Evolutionary conservation across 805 yeast species (phyloP).

Genomic region (Wickerhamiella vanderwaltii): DNA sequence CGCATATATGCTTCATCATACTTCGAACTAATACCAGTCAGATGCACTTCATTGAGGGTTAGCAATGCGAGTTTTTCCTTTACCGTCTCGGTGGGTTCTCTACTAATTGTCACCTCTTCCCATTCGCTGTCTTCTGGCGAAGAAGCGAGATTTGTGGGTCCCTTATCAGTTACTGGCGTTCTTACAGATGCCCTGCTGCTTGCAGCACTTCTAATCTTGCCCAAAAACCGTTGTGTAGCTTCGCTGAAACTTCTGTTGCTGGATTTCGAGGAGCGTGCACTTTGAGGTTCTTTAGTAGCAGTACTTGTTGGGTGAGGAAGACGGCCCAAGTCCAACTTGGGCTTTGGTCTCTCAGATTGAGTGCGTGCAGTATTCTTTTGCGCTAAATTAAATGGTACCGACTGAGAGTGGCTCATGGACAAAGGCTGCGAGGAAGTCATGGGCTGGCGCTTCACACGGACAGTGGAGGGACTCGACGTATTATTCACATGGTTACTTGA

Average conservation of each 20-base stretch:
- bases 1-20: conserved; percentile 1
- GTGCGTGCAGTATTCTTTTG: background rate
- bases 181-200: conserved; percentile 1
- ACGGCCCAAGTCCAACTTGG: conserved; percentile 3
- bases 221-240: conserved; percentile 8
- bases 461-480: too few species aligned
- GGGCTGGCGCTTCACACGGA: too few species aligned
- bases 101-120: conserved; percentile 13
- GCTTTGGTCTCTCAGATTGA: background rate
- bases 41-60: conserved; percentile 2
- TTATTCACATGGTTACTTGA: too few species aligned
- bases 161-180: background rate
- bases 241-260: conserved; percentile 6
- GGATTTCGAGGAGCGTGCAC: conserved; percentile 4
- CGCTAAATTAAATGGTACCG: conserved; percentile 3
- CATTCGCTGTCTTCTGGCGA: conserved; percentile 5
- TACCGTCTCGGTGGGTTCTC: conserved; percentile 13
- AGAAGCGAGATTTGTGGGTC: background rate
- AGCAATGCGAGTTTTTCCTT: conserved; percentile 11
- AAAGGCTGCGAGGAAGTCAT: too few species aligned
- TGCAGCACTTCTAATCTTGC: conserved; percentile 4
- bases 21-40: conserved; percentile 3
- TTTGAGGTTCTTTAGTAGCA: background rate
- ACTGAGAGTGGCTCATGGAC: background rate
- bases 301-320: background rate